These are phyloP conservation scores for Dendrobium nobile DNA, from an alignment of 106 monocot species.

Conservation along the genomic window DNA sequence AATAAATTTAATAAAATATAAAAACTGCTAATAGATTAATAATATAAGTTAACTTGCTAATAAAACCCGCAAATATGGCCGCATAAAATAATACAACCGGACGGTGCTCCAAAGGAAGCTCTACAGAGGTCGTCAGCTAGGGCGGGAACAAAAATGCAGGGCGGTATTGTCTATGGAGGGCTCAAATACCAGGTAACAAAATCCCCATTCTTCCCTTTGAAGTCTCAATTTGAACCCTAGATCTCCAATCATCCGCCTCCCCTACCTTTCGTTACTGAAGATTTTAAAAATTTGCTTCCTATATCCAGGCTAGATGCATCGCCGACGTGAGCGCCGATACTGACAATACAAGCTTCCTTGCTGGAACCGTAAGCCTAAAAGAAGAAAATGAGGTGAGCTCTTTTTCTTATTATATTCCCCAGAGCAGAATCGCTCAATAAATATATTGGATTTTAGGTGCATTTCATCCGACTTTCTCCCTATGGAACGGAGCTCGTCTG, in stretches of 20 bases:
- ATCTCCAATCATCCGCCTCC: neutral
- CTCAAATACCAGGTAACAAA: conserved; percentile 90
- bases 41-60: too few relatives aligned
- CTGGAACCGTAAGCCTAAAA: conserved; percentile 83
- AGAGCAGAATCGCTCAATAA: neutral
- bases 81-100: too few relatives aligned
- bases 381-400: conserved; percentile 82
- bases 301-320: conserved; percentile 79
- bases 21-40: too few relatives aligned
- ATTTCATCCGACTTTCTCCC: conserved; percentile 75
- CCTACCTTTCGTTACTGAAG: conserved; percentile 1
- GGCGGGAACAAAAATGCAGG: conserved; percentile 37
- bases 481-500: conserved; percentile 80
- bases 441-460: conserved; percentile 44
- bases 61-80: too few relatives aligned
- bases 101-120: neutral
- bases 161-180: conserved; percentile 92
- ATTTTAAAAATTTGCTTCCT: neutral
- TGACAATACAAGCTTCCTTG: conserved; percentile 74
- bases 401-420: neutral
- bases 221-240: neutral
- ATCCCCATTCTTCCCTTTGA: neutral
- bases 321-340: conserved; percentile 76
- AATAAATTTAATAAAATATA: too few relatives aligned
- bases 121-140: neutral